Percentiles rank a stretch among this genome's conserved stretches.
phyloP scores from a whole-genome alignment of 2,329 filamentous ascomycete genomes.

The Grosmannia huntii region DNA sequence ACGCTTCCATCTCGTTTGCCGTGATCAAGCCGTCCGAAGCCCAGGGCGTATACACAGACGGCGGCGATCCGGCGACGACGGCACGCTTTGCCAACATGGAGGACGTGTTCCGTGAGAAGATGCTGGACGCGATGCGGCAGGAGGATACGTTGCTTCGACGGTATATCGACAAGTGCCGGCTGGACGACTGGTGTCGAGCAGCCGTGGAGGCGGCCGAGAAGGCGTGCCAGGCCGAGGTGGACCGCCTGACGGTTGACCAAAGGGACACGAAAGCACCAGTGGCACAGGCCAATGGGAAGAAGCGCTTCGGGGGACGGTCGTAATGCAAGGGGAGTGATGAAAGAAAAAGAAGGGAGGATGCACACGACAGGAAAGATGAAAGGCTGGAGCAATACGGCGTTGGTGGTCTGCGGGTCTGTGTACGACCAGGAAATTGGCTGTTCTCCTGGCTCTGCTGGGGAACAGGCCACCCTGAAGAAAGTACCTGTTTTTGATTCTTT shows the following conservation, averaged over 20 bases:
- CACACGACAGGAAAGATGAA: neutral
- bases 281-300: neutral
- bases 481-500: neutral
- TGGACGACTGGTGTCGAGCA: slow-evolving; percentile 50
- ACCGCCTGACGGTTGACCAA: slow-evolving; percentile 7
- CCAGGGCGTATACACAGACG: slow-evolving; percentile 47
- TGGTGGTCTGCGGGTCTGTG: neutral
- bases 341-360: neutral
- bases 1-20: slow-evolving; percentile 22
- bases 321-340: neutral
- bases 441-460: neutral
- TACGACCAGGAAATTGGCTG: neutral
- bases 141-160: slow-evolving; percentile 57
- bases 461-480: neutral
- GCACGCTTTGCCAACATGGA: slow-evolving; percentile 43
- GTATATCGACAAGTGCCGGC: slow-evolving; percentile 52
- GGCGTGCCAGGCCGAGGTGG: slow-evolving; percentile 15
- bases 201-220: slow-evolving; percentile 16
- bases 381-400: neutral
- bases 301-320: neutral
- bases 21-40: slow-evolving; percentile 39
- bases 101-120: slow-evolving; percentile 49
- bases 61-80: slow-evolving; percentile 34
- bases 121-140: slow-evolving; percentile 57
- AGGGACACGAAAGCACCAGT: too few relatives aligned